These are phyloP conservation scores for Solanum paucissectum DNA, from an alignment of 257 asterid species.

Conservation along the genomic window DNA sequence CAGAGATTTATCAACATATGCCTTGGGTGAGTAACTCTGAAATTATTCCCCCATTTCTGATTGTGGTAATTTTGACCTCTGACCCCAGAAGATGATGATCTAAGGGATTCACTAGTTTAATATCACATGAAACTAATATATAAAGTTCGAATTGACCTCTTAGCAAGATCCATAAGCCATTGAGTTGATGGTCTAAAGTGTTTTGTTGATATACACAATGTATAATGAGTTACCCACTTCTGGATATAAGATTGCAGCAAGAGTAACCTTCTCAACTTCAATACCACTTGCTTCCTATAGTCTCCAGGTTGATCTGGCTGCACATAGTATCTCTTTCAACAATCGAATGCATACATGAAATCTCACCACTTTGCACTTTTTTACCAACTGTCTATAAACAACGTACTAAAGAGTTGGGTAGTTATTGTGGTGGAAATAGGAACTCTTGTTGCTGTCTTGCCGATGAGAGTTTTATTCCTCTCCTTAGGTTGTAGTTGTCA, in stretches of 20 bases:
- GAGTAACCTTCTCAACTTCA: not conserved
- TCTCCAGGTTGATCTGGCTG: not conserved
- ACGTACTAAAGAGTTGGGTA: not conserved
- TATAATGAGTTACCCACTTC: not conserved
- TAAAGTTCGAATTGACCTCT: not conserved
- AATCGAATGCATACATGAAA: not conserved
- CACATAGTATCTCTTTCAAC: not conserved
- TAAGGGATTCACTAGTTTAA: not conserved
- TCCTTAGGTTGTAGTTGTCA: not conserved
- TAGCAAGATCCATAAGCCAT: not conserved
- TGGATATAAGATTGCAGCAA: not conserved
- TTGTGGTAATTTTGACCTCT: not conserved
- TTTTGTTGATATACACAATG: not conserved
- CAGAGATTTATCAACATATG: conserved; percentile 97
- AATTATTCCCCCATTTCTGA: not conserved
- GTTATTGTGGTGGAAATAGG: not conserved
- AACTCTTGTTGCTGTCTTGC: not conserved
- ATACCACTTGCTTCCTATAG: not conserved
- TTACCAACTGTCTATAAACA: not conserved
- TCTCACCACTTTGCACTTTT: not conserved
- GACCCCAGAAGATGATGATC: not conserved
- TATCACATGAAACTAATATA: not conserved
- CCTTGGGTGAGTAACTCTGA: conserved; percentile 57
- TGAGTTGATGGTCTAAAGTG: not conserved
- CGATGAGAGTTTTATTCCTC: not conserved